phyloP scores from a whole-genome alignment of 2,329 filamentous ascomycete species.

The Epichloe gansuensis region DNA sequence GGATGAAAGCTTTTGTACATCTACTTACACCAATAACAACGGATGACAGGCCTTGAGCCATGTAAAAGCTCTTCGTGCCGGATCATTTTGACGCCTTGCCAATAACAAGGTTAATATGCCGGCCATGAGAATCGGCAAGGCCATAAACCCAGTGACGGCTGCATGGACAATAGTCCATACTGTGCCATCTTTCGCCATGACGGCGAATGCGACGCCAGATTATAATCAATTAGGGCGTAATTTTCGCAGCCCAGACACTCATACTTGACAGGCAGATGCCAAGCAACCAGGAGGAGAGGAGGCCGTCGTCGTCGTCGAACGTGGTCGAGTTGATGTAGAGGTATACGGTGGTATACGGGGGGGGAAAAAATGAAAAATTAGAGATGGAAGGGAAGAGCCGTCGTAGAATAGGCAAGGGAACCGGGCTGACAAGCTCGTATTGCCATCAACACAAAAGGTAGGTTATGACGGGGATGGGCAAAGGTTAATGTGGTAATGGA shows the following conservation, averaged over 20 bases:
- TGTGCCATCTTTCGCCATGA: constrained; percentile 2
- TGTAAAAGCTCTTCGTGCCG: constrained; percentile 3
- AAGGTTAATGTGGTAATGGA: background rate
- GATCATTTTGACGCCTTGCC: constrained; percentile 3
- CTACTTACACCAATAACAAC: constrained; percentile 4
- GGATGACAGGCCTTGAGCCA: constrained; percentile 7
- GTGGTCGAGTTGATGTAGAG: background rate
- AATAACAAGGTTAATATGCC: constrained; percentile 3
- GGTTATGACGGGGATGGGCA: background rate
- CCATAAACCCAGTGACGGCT: constrained; percentile 5
- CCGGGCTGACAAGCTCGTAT: background rate
- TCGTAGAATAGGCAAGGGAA: background rate
- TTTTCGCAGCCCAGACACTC: background rate
- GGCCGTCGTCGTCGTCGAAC: background rate
- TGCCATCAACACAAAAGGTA: background rate
- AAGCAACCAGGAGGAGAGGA: background rate
- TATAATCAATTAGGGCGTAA: background rate
- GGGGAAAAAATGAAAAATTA: background rate
- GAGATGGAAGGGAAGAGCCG: background rate
- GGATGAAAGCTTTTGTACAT: background rate
- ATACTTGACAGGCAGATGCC: constrained; percentile 2
- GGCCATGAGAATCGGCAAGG: constrained; percentile 3
- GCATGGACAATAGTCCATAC: constrained; percentile 7
- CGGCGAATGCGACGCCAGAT: background rate
- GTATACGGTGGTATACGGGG: background rate